Conservation (phyloP, 2,329 filamentous ascomycete genomes). For the Emergomyces orientalis region DNA sequence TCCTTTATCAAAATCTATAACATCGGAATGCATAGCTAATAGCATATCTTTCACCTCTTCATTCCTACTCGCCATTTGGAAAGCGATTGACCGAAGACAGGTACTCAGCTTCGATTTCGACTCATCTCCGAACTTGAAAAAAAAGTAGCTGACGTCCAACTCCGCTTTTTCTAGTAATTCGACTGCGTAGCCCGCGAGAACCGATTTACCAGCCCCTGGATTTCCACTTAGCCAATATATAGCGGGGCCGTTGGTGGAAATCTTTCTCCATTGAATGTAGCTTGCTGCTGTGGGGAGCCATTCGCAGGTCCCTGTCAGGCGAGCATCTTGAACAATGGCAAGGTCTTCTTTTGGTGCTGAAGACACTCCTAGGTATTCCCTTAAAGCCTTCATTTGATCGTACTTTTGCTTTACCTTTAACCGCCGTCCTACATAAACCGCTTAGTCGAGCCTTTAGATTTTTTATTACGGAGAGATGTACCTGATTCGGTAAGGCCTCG, state of each 20-base stretch:
- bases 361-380: conserved; percentile 15
- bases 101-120: conserved; percentile 19
- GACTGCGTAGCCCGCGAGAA: conserved; percentile 23
- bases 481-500: conserved; percentile 3
- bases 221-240: conserved; percentile 27
- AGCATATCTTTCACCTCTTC: conserved; percentile 7
- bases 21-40: conserved; percentile 1
- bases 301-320: conserved; percentile 17
- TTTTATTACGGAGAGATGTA: background rate
- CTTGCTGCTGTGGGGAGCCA: conserved; percentile 14
- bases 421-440: background rate
- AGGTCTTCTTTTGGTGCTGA: conserved; percentile 16
- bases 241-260: background rate
- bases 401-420: conserved; percentile 13
- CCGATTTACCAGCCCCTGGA: conserved; percentile 28
- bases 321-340: conserved; percentile 7
- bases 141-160: conserved; percentile 25
- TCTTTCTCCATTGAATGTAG: conserved; percentile 12
- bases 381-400: conserved; percentile 8
- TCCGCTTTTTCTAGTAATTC: conserved; percentile 16
- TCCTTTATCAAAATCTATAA: background rate
- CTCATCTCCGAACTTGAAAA: conserved; percentile 27
- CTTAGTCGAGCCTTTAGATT: background rate
- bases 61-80: conserved; percentile 26
- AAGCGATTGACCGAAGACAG: conserved; percentile 26